These are phyloP conservation scores for Botrytis paeoniae DNA, from an alignment of 2,329 filamentous ascomycete species.

Conservation along the genomic window DNA sequence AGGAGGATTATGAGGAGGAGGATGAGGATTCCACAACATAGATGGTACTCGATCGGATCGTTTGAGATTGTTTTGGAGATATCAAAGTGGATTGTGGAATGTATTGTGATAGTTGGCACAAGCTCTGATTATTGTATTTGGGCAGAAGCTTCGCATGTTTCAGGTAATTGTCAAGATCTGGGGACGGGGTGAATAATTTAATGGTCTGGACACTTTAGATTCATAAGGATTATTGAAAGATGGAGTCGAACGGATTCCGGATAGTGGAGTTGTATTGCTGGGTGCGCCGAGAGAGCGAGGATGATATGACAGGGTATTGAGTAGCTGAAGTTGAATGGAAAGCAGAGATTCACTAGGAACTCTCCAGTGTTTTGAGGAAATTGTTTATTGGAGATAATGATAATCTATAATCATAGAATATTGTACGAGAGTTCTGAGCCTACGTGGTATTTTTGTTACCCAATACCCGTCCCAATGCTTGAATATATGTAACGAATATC, in stretches of 20 bases:
- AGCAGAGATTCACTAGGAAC: neutral
- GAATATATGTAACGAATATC: neutral
- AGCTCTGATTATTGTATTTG: neutral
- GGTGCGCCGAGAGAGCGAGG: no score
- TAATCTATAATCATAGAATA: neutral
- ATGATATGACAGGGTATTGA: neutral
- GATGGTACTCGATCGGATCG: neutral
- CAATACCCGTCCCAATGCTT: neutral
- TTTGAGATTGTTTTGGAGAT: neutral
- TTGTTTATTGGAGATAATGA: neutral
- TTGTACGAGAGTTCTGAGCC: neutral
- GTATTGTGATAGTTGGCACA: neutral
- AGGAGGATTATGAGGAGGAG: neutral
- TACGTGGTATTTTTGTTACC: neutral
- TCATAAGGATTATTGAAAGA: neutral
- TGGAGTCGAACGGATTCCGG: neutral
- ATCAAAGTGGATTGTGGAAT: neutral
- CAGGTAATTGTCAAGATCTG: neutral
- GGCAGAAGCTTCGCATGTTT: neutral
- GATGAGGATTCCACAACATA: neutral
- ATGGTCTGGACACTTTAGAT: neutral
- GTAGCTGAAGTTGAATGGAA: neutral
- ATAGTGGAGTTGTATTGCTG: neutral
- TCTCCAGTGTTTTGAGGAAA: rapidly evolving
- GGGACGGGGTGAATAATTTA: neutral